Evolutionary conservation across 2,329 filamentous ascomycete species (phyloP).

Genomic region (Tolypocladium ophioglossoides): DNA sequence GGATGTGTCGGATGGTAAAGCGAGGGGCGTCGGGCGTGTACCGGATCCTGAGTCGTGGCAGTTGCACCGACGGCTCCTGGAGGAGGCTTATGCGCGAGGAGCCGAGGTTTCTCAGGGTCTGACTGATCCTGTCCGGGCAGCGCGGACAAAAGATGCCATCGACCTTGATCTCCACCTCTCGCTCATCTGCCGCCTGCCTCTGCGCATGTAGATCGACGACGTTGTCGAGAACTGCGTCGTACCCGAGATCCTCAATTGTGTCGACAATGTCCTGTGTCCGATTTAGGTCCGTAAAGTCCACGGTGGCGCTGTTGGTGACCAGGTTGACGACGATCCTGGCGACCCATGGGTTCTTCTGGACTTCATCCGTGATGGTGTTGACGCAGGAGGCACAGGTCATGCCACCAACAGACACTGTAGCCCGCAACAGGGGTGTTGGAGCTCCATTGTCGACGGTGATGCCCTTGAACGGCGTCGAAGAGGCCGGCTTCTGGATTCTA

Average conservation of each 20-base stretch:
- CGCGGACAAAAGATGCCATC: slow-evolving; percentile 67
- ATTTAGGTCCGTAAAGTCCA: slow-evolving; percentile 37
- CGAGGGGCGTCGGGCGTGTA: slow-evolving; percentile 59
- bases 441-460: slow-evolving; percentile 10
- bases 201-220: slow-evolving; percentile 31
- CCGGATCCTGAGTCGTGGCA: slow-evolving; percentile 57
- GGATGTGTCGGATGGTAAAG: slow-evolving; percentile 67
- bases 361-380: slow-evolving; percentile 48
- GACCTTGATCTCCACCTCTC: slow-evolving; percentile 54
- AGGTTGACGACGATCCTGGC: slow-evolving; percentile 51
- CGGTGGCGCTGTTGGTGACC: slow-evolving; percentile 53
- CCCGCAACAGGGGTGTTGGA: slow-evolving; percentile 28
- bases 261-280: slow-evolving; percentile 26
- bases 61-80: slow-evolving; percentile 42
- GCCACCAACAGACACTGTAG: slow-evolving; percentile 51
- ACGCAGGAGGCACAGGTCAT: slow-evolving; percentile 67
- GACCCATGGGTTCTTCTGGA: slow-evolving; percentile 47
- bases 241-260: slow-evolving; percentile 52
- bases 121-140: slow-evolving; percentile 50
- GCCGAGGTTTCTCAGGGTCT: slow-evolving; percentile 42
- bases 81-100: slow-evolving; percentile 40
- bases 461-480: slow-evolving; percentile 10
- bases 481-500: slow-evolving; percentile 3
- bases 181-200: slow-evolving; percentile 25
- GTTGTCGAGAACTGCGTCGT: slow-evolving; percentile 49